Evolutionary conservation across 2,329 filamentous ascomycete genomes (phyloP), one percentile per base, ranked within the genome.

Genomic region (Lithohypha guttulata): DNA sequence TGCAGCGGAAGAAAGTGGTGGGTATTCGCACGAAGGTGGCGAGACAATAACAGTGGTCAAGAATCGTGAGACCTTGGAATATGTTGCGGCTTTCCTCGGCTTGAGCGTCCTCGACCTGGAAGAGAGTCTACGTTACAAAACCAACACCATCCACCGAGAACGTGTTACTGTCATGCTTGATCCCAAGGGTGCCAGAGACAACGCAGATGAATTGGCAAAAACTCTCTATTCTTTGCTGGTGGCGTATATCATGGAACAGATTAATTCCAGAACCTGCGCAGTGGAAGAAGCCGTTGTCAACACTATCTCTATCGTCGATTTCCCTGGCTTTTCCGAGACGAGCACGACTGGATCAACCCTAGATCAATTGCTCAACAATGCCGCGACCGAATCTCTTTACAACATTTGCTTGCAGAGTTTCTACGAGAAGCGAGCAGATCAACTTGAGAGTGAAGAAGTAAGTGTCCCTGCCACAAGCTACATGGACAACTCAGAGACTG

Each of bases 161-260:
- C 81, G 91, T 39, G 91, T 98, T n/a, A 98, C 91, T 0, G 84
- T 98, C 49, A 93, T 98, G 87, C 73, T 98, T 22, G 91, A 98
- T 55, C 84, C 89, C 5, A 79, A 77, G 42, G 91, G 91, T 26
- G 91, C 91, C 31, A 80, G 86, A 35, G 80, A 77, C 26, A 95
- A 95, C 51, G 91, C 91, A 11, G 87, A 96, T 55, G 91, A 96
- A 60, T 74, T 98, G 34, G 87, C 91, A 3, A 75, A 89, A 36
- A 95, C 89, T 0, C 67, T 98, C 1, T 98, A 98, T 64, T 89
- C 87, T 4, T 76, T 98, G 6, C 70, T 98, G 5, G 89, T 96
- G 10, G 86, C 89, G 11, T 95, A 87, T 60, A 79, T 98, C 26
- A 84, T 96, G 52, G 91, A 98, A 64, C 81, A 71, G 42, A 82